Percentiles rank a stretch among this genome's conserved stretches.
These are phyloP conservation scores for Calcarisporium arbuscula DNA, from an alignment of 2,329 filamentous ascomycete species.

Conservation along the genomic window DNA sequence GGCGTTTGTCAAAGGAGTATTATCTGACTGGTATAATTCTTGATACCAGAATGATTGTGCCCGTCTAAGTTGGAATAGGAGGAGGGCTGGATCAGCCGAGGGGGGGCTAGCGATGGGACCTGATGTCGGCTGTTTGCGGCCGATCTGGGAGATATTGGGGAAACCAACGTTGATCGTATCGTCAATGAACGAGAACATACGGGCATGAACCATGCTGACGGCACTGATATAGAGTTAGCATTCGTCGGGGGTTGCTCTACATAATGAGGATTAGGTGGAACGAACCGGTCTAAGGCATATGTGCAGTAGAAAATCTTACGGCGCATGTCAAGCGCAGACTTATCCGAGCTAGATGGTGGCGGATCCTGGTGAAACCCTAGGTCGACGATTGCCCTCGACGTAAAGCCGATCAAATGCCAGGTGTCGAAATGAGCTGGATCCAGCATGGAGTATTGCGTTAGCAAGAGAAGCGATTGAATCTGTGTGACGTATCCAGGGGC, in stretches of 20 bases:
- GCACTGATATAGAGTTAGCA: too few species aligned
- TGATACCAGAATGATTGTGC: conserved; percentile 89
- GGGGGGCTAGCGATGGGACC: conserved; percentile 38
- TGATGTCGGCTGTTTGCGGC: conserved; percentile 34
- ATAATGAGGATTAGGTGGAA: not conserved
- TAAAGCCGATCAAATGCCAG: conserved; percentile 90
- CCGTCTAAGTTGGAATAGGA: conserved; percentile 76
- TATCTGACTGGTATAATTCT: conserved; percentile 73
- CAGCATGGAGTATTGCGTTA: conserved; percentile 84
- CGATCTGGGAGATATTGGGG: conserved; percentile 47
- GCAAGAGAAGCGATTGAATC: conserved; percentile 78
- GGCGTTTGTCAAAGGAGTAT: conserved; percentile 60
- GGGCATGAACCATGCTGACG: conserved; percentile 80
- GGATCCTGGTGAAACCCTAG: conserved; percentile 91
- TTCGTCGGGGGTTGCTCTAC: conserved; percentile 14
- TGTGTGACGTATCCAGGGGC: conserved; percentile 78
- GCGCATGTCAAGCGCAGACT: conserved; percentile 66
- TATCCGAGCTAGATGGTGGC: conserved; percentile 62
- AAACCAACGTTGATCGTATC: conserved; percentile 78
- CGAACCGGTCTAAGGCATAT: conserved; percentile 79
- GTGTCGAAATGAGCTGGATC: conserved; percentile 89
- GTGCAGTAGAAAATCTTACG: conserved; percentile 85
- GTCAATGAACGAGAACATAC: conserved; percentile 90
- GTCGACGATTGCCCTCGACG: conserved; percentile 80
- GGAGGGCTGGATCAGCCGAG: conserved; percentile 62